phyloP scores from a whole-genome alignment of 495 filamentous ascomycete genomes.

The Chaetomidium leptoderma region DNA sequence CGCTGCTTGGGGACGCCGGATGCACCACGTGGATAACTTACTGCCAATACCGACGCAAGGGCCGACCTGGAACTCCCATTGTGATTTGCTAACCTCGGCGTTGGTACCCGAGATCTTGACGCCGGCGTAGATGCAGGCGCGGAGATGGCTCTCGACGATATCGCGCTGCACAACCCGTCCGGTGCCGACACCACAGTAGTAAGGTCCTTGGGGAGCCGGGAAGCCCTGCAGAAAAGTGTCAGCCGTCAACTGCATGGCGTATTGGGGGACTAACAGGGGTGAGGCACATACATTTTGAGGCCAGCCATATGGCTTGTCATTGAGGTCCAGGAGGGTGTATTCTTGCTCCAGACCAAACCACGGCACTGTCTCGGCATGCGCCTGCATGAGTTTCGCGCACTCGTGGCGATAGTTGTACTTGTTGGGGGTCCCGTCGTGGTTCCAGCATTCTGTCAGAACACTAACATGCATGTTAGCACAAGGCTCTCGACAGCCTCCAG shows the following conservation, averaged over 20 bases:
- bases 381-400: conserved; percentile 72
- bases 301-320: conserved; percentile 92
- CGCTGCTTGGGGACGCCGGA: not conserved
- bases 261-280: conserved; percentile 33
- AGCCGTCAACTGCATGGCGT: not conserved
- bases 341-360: conserved; percentile 99
- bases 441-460: conserved; percentile 97
- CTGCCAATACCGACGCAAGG: conserved; percentile 83
- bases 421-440: conserved; percentile 93
- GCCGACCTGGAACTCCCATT: conserved; percentile 99
- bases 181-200: conserved; percentile 98
- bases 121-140: conserved; percentile 86
- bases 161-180: conserved; percentile 98
- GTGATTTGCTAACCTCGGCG: conserved; percentile 88
- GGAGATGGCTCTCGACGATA: conserved; percentile 98
- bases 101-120: conserved; percentile 98
- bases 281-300: conserved; percentile 44
- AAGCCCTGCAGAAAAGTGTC: conserved; percentile 56
- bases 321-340: conserved; percentile 62
- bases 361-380: conserved; percentile 73
- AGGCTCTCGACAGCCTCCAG: not conserved
- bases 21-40: not conserved
- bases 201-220: conserved; percentile 90
- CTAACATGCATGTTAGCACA: conserved; percentile 38
- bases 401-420: conserved; percentile 90